Conservation (phyloP, 139 green algal genomes). For the Cymbomonas tetramitiformis region DNA sequence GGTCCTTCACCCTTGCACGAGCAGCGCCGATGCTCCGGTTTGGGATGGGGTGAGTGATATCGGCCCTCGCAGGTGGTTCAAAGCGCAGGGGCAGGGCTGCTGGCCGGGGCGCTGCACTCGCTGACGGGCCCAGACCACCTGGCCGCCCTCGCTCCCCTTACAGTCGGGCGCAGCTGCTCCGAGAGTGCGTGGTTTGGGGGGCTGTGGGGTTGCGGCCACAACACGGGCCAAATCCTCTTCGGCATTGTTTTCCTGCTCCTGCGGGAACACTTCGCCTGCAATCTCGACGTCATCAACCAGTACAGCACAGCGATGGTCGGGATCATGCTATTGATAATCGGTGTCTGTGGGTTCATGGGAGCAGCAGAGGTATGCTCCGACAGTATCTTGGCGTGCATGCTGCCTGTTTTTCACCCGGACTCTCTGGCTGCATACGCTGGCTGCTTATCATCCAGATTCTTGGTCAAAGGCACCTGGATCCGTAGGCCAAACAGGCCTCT, state of each 20-base stretch:
- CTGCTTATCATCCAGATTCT: too few species aligned
- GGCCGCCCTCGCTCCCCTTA: slow-evolving; percentile 79
- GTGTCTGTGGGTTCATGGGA: slow-evolving; percentile 73
- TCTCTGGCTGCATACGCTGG: too few species aligned
- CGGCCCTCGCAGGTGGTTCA: too few species aligned
- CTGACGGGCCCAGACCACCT: slow-evolving; percentile 90
- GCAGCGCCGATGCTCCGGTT: too few species aligned
- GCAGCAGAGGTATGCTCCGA: slow-evolving; percentile 20
- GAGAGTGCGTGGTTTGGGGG: slow-evolving; percentile 62
- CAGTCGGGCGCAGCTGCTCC: slow-evolving; percentile 61
- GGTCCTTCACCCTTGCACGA: too few species aligned
- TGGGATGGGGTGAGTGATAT: too few species aligned
- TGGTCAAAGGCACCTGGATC: too few species aligned
- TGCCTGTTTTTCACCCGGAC: too few species aligned
- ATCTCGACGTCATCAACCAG: not conserved
- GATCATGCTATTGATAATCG: slow-evolving; percentile 79
- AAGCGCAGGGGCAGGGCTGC: slow-evolving; percentile 53
- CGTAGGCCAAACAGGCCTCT: too few species aligned
- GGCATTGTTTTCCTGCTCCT: slow-evolving; percentile 73
- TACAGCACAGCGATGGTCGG: slow-evolving; percentile 43
- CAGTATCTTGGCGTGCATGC: not conserved
- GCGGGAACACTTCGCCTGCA: slow-evolving; percentile 34
- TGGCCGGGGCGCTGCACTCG: slow-evolving; percentile 82
- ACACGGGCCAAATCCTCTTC: slow-evolving; percentile 84
- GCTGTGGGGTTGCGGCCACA: slow-evolving; percentile 91